Percentiles rank a stretch among this genome's conserved stretches.
phyloP scores from a whole-genome alignment of 352 stramenopile genomes.

The Phytophthora palmivora region DNA sequence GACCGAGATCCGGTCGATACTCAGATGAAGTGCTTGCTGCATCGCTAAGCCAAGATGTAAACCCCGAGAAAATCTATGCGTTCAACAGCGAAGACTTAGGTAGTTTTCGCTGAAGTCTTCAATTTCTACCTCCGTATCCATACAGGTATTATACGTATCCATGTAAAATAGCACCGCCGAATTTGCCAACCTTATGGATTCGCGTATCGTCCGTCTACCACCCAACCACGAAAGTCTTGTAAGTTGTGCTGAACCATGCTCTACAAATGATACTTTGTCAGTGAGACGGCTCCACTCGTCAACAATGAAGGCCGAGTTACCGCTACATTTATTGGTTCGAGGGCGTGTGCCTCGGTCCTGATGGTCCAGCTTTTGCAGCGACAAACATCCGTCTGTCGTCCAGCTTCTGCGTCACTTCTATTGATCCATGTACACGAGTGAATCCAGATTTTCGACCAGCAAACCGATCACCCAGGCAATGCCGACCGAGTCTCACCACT shows the following conservation, averaged over 20 bases:
- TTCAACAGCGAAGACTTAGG: neutral
- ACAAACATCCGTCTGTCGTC: constrained; percentile 6
- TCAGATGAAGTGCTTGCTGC: too few relatives aligned
- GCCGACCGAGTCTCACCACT: neutral
- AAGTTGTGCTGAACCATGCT: neutral
- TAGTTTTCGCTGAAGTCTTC: too few relatives aligned
- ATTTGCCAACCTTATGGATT: too few relatives aligned
- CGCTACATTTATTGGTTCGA: constrained; percentile 25
- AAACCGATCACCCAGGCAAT: too few relatives aligned
- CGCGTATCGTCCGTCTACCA: constrained; percentile 2
- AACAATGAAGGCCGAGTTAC: too few relatives aligned
- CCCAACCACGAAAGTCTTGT: constrained; percentile 2
- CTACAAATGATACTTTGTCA: constrained; percentile 13
- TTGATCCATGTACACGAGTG: neutral
- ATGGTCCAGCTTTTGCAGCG: constrained; percentile 20
- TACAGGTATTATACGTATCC: too few relatives aligned
- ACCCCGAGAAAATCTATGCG: too few relatives aligned
- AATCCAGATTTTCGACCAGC: neutral
- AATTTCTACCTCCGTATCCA: too few relatives aligned
- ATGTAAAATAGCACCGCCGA: too few relatives aligned
- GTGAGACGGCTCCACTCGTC: constrained; percentile 25
- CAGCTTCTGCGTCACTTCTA: constrained; percentile 7
- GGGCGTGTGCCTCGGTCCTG: constrained; percentile 18
- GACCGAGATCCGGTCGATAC: neutral
- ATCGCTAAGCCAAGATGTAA: too few relatives aligned